Evolutionary conservation across 1,139 yeast species (phyloP).

Genomic region (Pichia cactophila): DNA sequence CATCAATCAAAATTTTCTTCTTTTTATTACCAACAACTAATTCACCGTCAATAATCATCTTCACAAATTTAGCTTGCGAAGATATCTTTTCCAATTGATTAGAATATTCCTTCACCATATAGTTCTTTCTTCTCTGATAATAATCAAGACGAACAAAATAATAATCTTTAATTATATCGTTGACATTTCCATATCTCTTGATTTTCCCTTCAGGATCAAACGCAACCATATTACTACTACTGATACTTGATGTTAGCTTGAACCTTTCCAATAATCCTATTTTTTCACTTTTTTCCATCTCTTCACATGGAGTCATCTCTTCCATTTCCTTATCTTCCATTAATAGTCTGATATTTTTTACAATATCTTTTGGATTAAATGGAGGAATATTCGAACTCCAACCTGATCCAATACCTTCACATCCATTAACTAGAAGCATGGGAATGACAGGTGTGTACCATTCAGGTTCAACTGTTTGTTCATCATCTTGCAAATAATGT

Average conservation of each 20-base stretch:
- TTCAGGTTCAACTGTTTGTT: constrained; percentile 89
- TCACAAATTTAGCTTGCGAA: constrained; percentile 87
- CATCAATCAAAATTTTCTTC: constrained; percentile 54
- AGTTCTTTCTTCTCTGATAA: constrained; percentile 87
- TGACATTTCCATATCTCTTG: constrained; percentile 66
- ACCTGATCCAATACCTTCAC: constrained; percentile 99
- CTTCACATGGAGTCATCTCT: constrained; percentile 85
- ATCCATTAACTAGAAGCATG: constrained; percentile 87
- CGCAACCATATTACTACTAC: constrained; percentile 86
- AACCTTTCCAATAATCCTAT: constrained; percentile 81
- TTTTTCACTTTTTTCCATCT: constrained; percentile 70
- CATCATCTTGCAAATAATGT: constrained; percentile 85
- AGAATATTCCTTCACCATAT: constrained; percentile 59
- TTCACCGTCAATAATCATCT: constrained; percentile 73
- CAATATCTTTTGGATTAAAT: constrained; percentile 80
- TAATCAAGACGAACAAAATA: constrained; percentile 80
- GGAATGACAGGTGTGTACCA: constrained; percentile 94
- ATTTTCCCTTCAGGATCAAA: constrained; percentile 91
- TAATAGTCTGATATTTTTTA: constrained; percentile 59
- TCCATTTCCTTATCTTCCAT: constrained; percentile 66
- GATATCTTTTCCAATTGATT: constrained; percentile 67
- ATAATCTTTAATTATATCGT: constrained; percentile 77
- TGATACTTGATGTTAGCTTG: constrained; percentile 62
- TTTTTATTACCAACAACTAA: constrained; percentile 70
- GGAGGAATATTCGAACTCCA: constrained; percentile 95